phyloP scores from a whole-genome alignment of 495 filamentous ascomycete genomes.

The Chaetomidium leptoderma region DNA sequence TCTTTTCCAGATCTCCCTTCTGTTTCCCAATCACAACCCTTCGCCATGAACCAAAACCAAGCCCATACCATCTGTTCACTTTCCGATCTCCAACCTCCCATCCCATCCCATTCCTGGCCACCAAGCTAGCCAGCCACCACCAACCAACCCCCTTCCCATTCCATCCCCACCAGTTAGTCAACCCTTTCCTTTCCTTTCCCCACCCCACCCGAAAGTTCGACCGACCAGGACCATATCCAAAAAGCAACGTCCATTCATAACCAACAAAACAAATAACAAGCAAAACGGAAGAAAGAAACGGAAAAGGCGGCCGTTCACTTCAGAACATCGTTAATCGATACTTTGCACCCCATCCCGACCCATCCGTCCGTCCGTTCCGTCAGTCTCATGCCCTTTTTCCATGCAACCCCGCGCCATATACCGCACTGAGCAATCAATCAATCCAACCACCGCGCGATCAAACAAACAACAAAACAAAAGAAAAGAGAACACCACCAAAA shows the following conservation, averaged over 20 bases:
- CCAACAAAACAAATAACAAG: neutral
- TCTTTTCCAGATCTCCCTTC: neutral
- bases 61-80: neutral
- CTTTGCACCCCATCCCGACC: neutral
- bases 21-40: neutral
- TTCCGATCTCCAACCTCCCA: neutral
- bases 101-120: neutral
- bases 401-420: no score
- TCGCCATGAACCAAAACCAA: neutral
- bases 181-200: no score
- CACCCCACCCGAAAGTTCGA: no score
- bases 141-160: no score
- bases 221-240: no score
- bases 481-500: neutral
- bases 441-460: neutral
- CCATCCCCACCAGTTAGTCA: no score
- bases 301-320: neutral
- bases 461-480: neutral
- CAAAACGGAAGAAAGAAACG: neutral
- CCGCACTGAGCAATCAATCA: neutral
- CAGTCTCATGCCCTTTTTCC: constrained; percentile 1
- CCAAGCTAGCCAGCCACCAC: no score
- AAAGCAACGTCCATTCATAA: neutral
- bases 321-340: neutral
- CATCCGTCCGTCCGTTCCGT: no score